A percentile compares a stretch with the other conserved stretches of the same genome.
Evolutionary conservation across 1,284 basidiomycete genomes (phyloP).

Genomic region (Cutaneotrichosporon mucoides): DNA sequence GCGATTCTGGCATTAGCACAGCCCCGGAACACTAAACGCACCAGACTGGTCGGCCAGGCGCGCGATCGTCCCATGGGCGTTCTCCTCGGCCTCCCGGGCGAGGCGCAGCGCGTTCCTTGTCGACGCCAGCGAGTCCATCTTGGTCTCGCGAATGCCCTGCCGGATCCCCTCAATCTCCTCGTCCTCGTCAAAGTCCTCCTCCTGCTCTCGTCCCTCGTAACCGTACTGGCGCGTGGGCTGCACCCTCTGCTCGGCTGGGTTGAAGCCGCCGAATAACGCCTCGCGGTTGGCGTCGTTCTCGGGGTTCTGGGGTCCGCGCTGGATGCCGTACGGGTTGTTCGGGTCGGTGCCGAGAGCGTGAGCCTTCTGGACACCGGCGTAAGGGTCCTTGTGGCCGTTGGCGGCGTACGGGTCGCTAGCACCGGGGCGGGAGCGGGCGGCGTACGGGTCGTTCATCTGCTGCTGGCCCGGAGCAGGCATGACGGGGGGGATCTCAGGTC

Average conservation of each 20-base stretch:
- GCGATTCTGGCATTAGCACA: constrained; percentile 47
- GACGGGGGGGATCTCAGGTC: constrained; percentile 62
- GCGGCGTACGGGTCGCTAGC: constrained; percentile 27
- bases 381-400: constrained; percentile 9
- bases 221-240: constrained; percentile 49
- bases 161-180: constrained; percentile 97
- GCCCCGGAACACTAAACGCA: constrained; percentile 46
- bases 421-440: background rate
- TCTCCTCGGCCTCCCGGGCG: constrained; percentile 94
- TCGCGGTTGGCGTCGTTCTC: constrained; percentile 60
- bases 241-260: constrained; percentile 1
- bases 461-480: background rate
- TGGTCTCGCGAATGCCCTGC: constrained; percentile 80
- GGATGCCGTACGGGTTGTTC: constrained; percentile 12
- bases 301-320: background rate
- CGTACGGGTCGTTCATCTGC: constrained; percentile 4
- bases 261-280: constrained; percentile 51
- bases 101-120: constrained; percentile 86
- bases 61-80: constrained; percentile 76
- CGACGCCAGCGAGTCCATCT: constrained; percentile 88
- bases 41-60: constrained; percentile 95
- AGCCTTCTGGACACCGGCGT: constrained; percentile 47
- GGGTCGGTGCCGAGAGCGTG: constrained; percentile 53
- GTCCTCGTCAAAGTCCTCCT: constrained; percentile 71
- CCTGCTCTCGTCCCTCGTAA: constrained; percentile 44